These are phyloP conservation scores for Ophiostoma sp. DNA, from an alignment of 2,329 filamentous ascomycete species.

Conservation along the genomic window DNA sequence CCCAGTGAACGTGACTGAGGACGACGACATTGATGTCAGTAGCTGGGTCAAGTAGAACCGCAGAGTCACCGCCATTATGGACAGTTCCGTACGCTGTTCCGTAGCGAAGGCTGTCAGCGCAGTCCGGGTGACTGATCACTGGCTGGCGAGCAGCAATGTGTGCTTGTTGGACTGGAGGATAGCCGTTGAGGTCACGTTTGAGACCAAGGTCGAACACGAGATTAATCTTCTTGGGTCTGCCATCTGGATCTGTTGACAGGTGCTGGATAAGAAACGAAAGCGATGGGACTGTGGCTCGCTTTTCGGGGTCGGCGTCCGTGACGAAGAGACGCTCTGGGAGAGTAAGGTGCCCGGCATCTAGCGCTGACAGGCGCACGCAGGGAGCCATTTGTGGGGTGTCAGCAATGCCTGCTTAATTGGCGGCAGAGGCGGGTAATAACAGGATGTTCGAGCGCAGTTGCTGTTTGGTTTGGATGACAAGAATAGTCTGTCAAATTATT, in stretches of 20 bases:
- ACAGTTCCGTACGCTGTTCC: not conserved
- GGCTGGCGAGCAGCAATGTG: conserved; percentile 50
- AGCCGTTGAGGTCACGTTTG: conserved; percentile 46
- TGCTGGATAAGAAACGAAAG: conserved; percentile 55
- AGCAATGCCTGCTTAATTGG: too few species aligned
- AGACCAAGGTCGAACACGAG: conserved; percentile 57
- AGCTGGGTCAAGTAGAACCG: conserved; percentile 27
- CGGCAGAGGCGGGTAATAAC: too few species aligned
- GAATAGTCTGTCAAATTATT: too few species aligned
- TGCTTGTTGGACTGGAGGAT: conserved; percentile 45
- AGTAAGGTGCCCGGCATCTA: conserved; percentile 1
- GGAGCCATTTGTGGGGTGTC: not conserved
- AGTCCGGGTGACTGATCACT: conserved; percentile 46
- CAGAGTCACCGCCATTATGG: not conserved
- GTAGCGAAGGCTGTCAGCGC: conserved; percentile 40
- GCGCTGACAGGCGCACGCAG: not conserved
- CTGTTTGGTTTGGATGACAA: too few species aligned
- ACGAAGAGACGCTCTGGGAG: not conserved
- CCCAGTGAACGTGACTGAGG: conserved; percentile 58
- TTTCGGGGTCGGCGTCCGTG: not conserved
- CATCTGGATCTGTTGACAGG: conserved; percentile 32
- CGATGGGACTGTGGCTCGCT: not conserved
- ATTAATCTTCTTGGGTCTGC: conserved; percentile 29
- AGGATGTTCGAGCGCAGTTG: too few species aligned
- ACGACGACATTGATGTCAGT: conserved; percentile 40